Evolutionary conservation across 371 early-diverging fungal species (phyloP).

Genomic region (Smittium mucronatum): DNA sequence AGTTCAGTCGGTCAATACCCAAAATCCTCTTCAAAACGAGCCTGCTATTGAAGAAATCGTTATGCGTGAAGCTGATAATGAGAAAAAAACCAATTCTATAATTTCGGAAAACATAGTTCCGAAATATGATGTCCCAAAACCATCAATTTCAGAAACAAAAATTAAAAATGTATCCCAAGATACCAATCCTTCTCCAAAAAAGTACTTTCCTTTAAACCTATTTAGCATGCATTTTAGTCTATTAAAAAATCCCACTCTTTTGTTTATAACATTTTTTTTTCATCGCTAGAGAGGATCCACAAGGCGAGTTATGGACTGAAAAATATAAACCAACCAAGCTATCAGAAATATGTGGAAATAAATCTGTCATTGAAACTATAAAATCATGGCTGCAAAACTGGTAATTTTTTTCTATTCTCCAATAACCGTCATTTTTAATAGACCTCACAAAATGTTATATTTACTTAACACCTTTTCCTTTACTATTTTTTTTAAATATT

Average conservation of each 20-base stretch:
- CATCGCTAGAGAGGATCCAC: neutral
- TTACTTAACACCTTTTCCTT: neutral
- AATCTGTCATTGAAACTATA: conserved; percentile 49
- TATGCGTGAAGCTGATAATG: neutral
- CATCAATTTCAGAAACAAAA: no score
- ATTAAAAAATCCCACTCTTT: neutral
- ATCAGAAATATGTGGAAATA: conserved; percentile 90
- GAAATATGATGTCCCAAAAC: no score
- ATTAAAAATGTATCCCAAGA: no score
- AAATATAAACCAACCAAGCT: conserved; percentile 83
- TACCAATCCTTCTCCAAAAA: no score
- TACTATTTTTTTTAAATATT: neutral
- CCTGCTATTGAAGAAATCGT: neutral
- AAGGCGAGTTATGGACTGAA: conserved; percentile 81
- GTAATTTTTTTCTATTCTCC: conserved; percentile 27
- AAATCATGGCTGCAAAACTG: conserved; percentile 60
- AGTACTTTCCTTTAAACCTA: no score
- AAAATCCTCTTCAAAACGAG: neutral
- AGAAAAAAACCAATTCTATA: neutral
- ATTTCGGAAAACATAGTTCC: no score
- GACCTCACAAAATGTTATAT: neutral
- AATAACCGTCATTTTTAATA: neutral
- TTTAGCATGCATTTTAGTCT: no score
- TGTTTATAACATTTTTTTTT: neutral
- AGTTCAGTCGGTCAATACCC: neutral